Evolutionary conservation across 345 rosid species (phyloP).

Genomic region (Camelina sativa): DNA sequence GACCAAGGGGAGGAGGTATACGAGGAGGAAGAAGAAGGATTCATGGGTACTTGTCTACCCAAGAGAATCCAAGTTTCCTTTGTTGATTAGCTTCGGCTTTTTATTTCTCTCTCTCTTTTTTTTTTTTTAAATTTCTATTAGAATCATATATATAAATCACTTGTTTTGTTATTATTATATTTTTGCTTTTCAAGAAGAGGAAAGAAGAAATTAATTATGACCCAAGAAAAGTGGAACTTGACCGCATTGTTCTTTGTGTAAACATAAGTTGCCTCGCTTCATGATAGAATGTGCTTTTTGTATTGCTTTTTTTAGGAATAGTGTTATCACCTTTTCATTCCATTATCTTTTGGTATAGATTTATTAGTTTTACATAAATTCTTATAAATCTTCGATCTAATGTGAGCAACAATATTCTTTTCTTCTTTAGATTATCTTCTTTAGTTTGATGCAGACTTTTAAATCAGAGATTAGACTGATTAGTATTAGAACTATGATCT

Average conservation of each 20-base stretch:
- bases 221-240: slow-evolving; percentile 48
- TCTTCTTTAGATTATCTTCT: slow-evolving; percentile 8
- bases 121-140: slow-evolving; percentile 5
- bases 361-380: background rate
- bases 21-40: slow-evolving; percentile 44
- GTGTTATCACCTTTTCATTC: slow-evolving; percentile 36
- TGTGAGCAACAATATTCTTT: background rate
- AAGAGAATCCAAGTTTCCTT: slow-evolving; percentile 45
- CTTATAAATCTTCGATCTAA: slow-evolving; percentile 1
- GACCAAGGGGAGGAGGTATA: slow-evolving; percentile 45
- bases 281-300: slow-evolving; percentile 38
- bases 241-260: slow-evolving; percentile 52
- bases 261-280: slow-evolving; percentile 42
- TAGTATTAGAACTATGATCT: background rate
- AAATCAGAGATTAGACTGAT: background rate
- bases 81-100: slow-evolving; percentile 44
- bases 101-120: background rate
- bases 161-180: background rate
- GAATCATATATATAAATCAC: background rate
- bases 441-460: background rate
- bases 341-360: slow-evolving; percentile 21
- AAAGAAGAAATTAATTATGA: slow-evolving; percentile 31
- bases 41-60: slow-evolving; percentile 48
- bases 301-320: slow-evolving; percentile 32
- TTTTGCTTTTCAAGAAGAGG: slow-evolving; percentile 24